phyloP scores from a whole-genome alignment of 208 protist genomes.

The Trypanosoma theileri region DNA sequence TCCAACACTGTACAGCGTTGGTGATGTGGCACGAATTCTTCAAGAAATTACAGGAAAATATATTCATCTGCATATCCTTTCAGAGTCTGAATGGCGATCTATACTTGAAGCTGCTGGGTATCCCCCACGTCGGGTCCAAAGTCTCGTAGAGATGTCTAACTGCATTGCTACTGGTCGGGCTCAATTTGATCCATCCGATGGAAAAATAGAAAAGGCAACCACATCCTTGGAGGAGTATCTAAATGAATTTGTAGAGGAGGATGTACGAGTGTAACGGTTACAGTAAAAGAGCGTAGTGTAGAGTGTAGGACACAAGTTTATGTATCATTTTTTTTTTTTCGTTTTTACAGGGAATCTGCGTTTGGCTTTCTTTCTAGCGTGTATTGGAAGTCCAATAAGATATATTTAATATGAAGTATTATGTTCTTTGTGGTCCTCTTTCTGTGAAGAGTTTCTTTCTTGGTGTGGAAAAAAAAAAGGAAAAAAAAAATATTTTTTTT shows the following conservation, averaged over 20 bases:
- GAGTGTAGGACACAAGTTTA: too few relatives aligned
- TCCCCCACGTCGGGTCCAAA: neutral
- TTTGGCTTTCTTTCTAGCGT: too few relatives aligned
- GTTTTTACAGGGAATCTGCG: neutral
- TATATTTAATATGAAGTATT: too few relatives aligned
- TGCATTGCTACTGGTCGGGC: neutral
- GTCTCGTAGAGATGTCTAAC: constrained; percentile 2
- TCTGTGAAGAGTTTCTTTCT: too few relatives aligned
- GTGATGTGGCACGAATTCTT: neutral
- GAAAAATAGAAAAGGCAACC: neutral
- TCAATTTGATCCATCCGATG: neutral
- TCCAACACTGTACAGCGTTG: neutral
- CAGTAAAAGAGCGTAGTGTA: too few relatives aligned
- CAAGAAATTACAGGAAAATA: neutral
- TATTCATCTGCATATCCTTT: neutral
- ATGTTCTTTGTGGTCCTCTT: too few relatives aligned
- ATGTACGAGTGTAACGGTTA: too few relatives aligned
- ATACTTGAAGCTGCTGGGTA: neutral
- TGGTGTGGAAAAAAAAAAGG: too few relatives aligned
- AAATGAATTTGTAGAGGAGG: neutral
- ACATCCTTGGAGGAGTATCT: neutral
- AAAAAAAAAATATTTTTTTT: neutral
- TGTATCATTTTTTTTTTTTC: neutral
- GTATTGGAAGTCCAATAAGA: too few relatives aligned
- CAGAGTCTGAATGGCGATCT: neutral